phyloP scores from a whole-genome alignment of 495 filamentous ascomycete genomes.

The Cudoniella acicularis region DNA sequence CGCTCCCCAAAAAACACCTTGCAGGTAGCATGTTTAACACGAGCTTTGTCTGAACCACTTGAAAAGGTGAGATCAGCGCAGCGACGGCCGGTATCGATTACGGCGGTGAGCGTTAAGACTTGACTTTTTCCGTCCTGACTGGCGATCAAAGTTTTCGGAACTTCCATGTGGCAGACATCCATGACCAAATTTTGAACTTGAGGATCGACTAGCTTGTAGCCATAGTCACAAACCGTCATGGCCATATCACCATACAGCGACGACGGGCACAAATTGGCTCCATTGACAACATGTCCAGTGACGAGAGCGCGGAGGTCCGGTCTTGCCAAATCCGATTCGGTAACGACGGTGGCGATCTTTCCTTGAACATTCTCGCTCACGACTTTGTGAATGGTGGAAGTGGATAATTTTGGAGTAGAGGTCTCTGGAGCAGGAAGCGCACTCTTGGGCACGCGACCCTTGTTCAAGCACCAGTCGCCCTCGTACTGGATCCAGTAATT shows the following conservation, averaged over 20 bases:
- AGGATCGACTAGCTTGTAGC: slow-evolving; percentile 55
- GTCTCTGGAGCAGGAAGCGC: slow-evolving; percentile 52
- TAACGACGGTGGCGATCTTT: slow-evolving; percentile 51
- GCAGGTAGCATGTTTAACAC: slow-evolving; percentile 49
- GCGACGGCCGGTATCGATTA: slow-evolving; percentile 1
- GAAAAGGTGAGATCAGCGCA: slow-evolving; percentile 12
- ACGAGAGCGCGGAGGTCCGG: slow-evolving; percentile 55
- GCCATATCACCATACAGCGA: slow-evolving; percentile 77
- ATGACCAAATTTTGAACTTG: slow-evolving; percentile 49
- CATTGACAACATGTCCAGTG: slow-evolving; percentile 71
- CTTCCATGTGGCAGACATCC: slow-evolving; percentile 61
- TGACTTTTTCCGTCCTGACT: slow-evolving; percentile 39
- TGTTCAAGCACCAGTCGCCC: slow-evolving; percentile 65
- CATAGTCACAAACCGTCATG: slow-evolving; percentile 66
- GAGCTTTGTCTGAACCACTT: slow-evolving; percentile 18
- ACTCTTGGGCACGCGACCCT: slow-evolving; percentile 62
- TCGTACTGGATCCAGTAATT: slow-evolving; percentile 80
- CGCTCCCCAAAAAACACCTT: slow-evolving; percentile 43
- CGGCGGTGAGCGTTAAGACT: slow-evolving; percentile 15
- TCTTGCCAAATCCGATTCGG: slow-evolving; percentile 63
- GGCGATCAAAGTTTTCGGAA: slow-evolving; percentile 68
- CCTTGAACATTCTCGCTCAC: slow-evolving; percentile 53
- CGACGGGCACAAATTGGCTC: slow-evolving; percentile 41
- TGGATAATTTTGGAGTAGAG: slow-evolving; percentile 44
- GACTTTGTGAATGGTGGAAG: slow-evolving; percentile 49